Evolutionary conservation across 2,329 filamentous ascomycete species (phyloP).

Genomic region (Lasiodiplodia hormozganensis): DNA sequence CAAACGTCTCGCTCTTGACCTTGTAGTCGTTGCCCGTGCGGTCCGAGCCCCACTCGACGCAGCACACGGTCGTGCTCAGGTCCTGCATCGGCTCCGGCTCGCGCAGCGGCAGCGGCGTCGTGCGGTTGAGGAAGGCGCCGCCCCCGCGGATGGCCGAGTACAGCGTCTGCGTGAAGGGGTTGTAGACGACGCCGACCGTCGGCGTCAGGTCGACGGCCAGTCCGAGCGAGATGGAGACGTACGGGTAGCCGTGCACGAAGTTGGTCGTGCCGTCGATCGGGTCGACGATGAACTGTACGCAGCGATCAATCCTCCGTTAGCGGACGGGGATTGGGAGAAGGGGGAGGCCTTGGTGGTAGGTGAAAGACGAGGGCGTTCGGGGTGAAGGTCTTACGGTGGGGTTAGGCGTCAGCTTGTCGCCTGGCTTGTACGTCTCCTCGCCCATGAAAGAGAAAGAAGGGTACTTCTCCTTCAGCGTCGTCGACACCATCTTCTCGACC

Average conservation of each 20-base stretch:
- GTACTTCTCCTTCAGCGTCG: constrained; percentile 57
- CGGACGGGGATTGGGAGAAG: background rate
- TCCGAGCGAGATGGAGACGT: constrained; percentile 78
- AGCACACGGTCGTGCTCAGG: constrained; percentile 70
- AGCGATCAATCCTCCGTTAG: background rate
- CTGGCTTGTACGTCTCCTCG: constrained; percentile 77
- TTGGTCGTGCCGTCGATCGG: constrained; percentile 85
- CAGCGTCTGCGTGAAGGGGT: constrained; percentile 74
- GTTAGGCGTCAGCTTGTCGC: constrained; percentile 62
- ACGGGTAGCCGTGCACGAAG: constrained; percentile 78
- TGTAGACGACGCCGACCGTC: constrained; percentile 78
- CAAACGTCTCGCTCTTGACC: constrained; percentile 72
- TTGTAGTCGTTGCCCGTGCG: constrained; percentile 74
- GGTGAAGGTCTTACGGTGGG: constrained; percentile 2
- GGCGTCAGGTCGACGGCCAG: constrained; percentile 67
- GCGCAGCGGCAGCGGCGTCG: constrained; percentile 55
- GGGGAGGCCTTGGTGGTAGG: background rate
- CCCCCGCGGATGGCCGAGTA: constrained; percentile 72
- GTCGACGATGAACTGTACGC: constrained; percentile 65
- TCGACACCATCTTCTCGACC: constrained; percentile 65
- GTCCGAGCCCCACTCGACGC: constrained; percentile 75
- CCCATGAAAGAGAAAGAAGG: constrained; percentile 65
- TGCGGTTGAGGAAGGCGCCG: constrained; percentile 63
- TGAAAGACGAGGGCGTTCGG: background rate
- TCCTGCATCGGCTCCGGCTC: constrained; percentile 61